Base-by-base conservation (phyloP, 495 filamentous ascomycete species). In the Hyaloscypha bicolor region DNA sequence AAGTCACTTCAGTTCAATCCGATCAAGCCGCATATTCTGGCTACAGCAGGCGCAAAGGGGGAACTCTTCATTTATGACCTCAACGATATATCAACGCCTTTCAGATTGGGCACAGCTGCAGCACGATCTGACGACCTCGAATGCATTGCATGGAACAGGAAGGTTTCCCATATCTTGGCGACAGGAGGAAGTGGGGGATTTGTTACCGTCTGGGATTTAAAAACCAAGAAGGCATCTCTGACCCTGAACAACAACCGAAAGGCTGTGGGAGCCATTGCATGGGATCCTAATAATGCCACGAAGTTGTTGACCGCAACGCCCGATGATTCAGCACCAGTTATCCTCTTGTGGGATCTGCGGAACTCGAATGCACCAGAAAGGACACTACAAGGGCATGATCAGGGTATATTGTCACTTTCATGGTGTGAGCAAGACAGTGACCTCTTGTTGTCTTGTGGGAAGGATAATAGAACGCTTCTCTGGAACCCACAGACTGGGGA, bases 1-100 rank as follows among this genome's bases (percentile, higher is more conserved):
- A 97, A 97, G 80, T 87, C 94, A 9, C 85, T 99, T 31, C 93
- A 99, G 78, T 99, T 98, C 84, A 99, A 99, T 80, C 93, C 94
- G n/a, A 87, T 91, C 77, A 87, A 91, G 72, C 90, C 93, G 19
- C 93, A 97, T 71, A 87, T 99, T 58, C 84, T 99, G 66, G 95
- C 94, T 60, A 97, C 94, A 19, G 93, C 91, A 66, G 95, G 95
- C 60, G 87, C 92, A 60, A 97, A 97, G 78, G 95, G 96, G 73
- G 95, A 99, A 85, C 88, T 99, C 29, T 98, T 91, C 79, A 90
- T 99, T 66, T 96, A 93, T 77, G 94, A 99, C 75, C 81, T 98
- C 62, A 92, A 94, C 79, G 93, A 98, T 76, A 85, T 91, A 68
- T 85, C 85, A 59, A 96, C 90, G 73, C 91, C 96, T 14, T 95